These are phyloP conservation scores for Curvularia sp. DNA, from an alignment of 2,329 filamentous ascomycete species.

Conservation along the genomic window DNA sequence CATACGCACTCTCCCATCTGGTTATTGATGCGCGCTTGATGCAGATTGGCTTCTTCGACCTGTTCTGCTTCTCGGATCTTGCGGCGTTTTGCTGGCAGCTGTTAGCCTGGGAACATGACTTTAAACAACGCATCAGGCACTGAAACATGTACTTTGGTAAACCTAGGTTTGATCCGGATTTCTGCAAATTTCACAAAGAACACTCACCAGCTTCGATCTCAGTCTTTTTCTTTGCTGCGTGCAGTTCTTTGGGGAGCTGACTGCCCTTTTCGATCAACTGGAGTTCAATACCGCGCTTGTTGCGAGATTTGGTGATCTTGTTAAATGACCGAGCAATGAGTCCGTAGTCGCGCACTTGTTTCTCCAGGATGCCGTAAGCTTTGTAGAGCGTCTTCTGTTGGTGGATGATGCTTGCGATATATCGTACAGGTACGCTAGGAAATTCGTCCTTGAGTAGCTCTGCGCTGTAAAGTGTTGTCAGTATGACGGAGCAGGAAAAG, in stretches of 20 bases:
- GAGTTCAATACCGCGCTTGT: constrained; percentile 27
- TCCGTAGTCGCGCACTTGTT: constrained; percentile 36
- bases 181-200: neutral
- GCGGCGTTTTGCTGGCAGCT: constrained; percentile 33
- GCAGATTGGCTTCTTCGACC: constrained; percentile 49
- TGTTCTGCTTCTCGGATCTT: constrained; percentile 31
- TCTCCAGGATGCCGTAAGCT: constrained; percentile 47
- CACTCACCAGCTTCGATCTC: constrained; percentile 31
- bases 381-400: constrained; percentile 50
- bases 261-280: constrained; percentile 34
- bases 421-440: constrained; percentile 45
- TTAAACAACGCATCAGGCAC: neutral
- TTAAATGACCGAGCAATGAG: constrained; percentile 23
- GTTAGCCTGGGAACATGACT: constrained; percentile 10
- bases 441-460: constrained; percentile 55
- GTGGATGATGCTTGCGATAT: constrained; percentile 45
- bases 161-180: neutral
- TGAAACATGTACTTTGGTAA: neutral
- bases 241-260: constrained; percentile 41
- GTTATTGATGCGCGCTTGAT: constrained; percentile 42
- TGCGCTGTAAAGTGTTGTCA: constrained; percentile 29
- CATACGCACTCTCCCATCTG: constrained; percentile 71
- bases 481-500: constrained; percentile 1
- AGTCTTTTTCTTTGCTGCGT: constrained; percentile 40
- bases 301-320: constrained; percentile 32